A percentile compares a stretch with the other conserved stretches of the same genome.
Evolutionary conservation across 371 early-diverging fungal species (phyloP).

Genomic region (Mortierella sp.): DNA sequence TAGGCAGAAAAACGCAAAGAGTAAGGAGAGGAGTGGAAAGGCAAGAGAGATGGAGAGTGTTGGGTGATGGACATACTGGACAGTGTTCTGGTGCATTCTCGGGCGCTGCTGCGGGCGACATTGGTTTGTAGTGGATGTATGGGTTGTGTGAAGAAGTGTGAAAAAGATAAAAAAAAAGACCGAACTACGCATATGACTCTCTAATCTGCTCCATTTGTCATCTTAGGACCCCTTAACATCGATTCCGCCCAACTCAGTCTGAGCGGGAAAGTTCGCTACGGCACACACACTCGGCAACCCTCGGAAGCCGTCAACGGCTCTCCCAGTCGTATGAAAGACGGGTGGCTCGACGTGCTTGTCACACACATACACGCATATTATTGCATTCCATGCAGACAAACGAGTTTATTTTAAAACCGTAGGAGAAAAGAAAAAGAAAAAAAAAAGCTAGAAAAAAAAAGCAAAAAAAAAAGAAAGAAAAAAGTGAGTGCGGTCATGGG

Average conservation of each 20-base stretch:
- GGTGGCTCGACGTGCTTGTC: too few relatives aligned
- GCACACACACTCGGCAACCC: neutral
- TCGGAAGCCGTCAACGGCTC: too few relatives aligned
- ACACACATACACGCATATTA: too few relatives aligned
- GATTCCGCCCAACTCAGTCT: neutral
- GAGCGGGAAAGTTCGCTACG: neutral
- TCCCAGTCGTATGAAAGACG: too few relatives aligned
- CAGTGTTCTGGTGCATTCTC: constrained; percentile 80
- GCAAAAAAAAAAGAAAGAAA: constrained; percentile 14
- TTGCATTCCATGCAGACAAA: neutral
- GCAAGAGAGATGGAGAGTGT: neutral
- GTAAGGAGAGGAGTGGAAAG: neutral
- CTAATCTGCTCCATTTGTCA: constrained; percentile 3
- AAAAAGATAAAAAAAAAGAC: neutral
- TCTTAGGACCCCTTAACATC: constrained; percentile 5
- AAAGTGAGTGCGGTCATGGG: neutral
- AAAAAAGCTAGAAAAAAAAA: constrained; percentile 14
- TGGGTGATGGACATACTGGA: constrained; percentile 62
- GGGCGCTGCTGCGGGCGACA: constrained; percentile 58
- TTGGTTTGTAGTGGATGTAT: neutral
- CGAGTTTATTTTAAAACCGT: neutral
- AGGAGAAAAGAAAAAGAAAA: neutral
- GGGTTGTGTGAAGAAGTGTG: neutral
- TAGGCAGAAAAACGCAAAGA: neutral
- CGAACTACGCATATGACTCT: neutral